Evolutionary conservation across 176 grass and related monocot genomes (phyloP).

Genomic region (Luzula sylvatica): DNA sequence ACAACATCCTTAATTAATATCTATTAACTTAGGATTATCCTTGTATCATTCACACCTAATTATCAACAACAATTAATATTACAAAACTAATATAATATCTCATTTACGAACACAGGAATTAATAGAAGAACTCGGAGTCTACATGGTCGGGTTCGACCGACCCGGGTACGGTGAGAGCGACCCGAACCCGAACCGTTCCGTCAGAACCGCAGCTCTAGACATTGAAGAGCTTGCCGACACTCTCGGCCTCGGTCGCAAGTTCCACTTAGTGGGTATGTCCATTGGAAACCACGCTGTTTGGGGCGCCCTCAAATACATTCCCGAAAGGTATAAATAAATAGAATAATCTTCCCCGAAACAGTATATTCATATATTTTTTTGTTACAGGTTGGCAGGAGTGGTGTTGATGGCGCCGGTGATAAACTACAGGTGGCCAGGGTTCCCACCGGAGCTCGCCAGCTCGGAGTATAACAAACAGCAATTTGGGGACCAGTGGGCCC

Average conservation of each 20-base stretch:
- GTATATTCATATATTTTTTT: neutral
- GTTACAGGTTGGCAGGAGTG: conserved; percentile 41
- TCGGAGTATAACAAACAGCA: conserved; percentile 36
- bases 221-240: conserved; percentile 51
- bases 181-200: conserved; percentile 40
- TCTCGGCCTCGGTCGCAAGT: conserved; percentile 35
- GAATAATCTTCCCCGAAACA: no score
- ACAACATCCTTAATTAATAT: no score
- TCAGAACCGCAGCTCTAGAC: conserved; percentile 44
- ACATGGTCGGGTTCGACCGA: conserved; percentile 70
- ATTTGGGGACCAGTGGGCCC: conserved; percentile 61
- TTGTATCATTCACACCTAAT: neutral
- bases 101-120: conserved; percentile 29
- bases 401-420: conserved; percentile 55
- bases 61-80: neutral
- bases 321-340: conserved; percentile 33
- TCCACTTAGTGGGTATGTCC: conserved; percentile 47
- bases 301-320: conserved; percentile 47
- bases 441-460: conserved; percentile 29
- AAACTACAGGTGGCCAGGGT: conserved; percentile 77
- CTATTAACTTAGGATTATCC: no score
- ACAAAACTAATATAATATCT: neutral
- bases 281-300: conserved; percentile 59
- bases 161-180: conserved; percentile 66
- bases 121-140: conserved; percentile 48